These are phyloP conservation scores for Myxozyma geophila DNA, from an alignment of 805 yeast genomes.

Conservation along the genomic window DNA sequence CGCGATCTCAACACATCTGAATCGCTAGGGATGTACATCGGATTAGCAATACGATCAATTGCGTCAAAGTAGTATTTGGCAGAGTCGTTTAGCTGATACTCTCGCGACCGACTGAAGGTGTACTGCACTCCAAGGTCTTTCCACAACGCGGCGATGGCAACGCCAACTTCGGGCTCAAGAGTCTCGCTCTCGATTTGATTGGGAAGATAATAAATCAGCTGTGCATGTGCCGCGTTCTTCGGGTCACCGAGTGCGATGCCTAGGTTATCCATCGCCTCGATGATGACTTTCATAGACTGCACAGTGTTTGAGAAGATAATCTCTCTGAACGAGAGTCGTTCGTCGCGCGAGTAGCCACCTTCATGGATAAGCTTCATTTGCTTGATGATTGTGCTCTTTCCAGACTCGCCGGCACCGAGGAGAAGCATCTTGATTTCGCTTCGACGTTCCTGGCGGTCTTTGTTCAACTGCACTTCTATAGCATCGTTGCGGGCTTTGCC, in stretches of 20 bases:
- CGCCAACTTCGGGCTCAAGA: slow-evolving; percentile 62
- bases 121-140: slow-evolving; percentile 48
- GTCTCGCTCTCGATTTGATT: slow-evolving; percentile 27
- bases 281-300: slow-evolving; percentile 36
- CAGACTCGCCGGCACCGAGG: slow-evolving; percentile 91
- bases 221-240: slow-evolving; percentile 42
- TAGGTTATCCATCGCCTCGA: slow-evolving; percentile 66
- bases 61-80: slow-evolving; percentile 81
- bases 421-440: slow-evolving; percentile 57
- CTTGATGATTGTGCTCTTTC: slow-evolving; percentile 89
- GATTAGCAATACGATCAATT: slow-evolving; percentile 65
- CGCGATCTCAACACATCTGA: slow-evolving; percentile 87
- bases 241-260: slow-evolving; percentile 67
- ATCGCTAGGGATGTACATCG: slow-evolving; percentile 71
- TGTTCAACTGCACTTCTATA: slow-evolving; percentile 48
- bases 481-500: slow-evolving; percentile 52
- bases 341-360: slow-evolving; percentile 79
- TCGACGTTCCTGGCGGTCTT: slow-evolving; percentile 26
- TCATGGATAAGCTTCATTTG: slow-evolving; percentile 86
- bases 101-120: slow-evolving; percentile 64
- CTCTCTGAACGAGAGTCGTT: slow-evolving; percentile 77
- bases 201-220: slow-evolving; percentile 19
- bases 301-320: slow-evolving; percentile 93
- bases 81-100: slow-evolving; percentile 83
- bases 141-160: slow-evolving; percentile 76